Evolutionary conservation across 768 basidiomycete species (phyloP).

Genomic region (Boletus patriciae): DNA sequence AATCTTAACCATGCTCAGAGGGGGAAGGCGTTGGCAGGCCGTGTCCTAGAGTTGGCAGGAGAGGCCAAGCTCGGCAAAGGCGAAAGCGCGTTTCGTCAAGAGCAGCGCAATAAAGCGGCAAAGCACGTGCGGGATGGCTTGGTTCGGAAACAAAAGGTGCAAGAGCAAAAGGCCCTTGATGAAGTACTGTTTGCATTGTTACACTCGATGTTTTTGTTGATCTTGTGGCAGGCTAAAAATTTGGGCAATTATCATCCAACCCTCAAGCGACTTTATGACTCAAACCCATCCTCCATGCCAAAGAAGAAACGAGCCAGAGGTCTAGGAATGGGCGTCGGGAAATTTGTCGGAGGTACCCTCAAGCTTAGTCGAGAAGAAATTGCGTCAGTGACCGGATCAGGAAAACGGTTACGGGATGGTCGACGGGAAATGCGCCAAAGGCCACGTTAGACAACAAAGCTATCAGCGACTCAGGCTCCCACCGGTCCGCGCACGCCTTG

Average conservation of each 20-base stretch:
- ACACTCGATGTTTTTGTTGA: conserved; percentile 1
- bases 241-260: conserved; percentile 82
- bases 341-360: conserved; percentile 67
- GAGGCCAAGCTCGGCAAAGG: conserved; percentile 72
- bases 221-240: conserved; percentile 64
- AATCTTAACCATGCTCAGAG: conserved; percentile 64
- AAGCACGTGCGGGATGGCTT: conserved; percentile 75
- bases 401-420: conserved; percentile 4
- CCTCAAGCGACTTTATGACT: conserved; percentile 65
- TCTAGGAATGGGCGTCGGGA: conserved; percentile 76
- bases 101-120: conserved; percentile 68
- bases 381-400: conserved; percentile 32
- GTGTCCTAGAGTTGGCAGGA: conserved; percentile 71
- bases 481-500: not conserved
- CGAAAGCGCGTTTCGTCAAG: conserved; percentile 56
- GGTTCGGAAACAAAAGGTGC: conserved; percentile 56
- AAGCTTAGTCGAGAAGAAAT: conserved; percentile 66
- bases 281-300: conserved; percentile 23
- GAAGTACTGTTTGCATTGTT: conserved; percentile 50
- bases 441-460: conserved; percentile 5
- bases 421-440: conserved; percentile 2
- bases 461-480: not conserved
- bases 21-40: conserved; percentile 73
- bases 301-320: conserved; percentile 60
- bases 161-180: conserved; percentile 55